Evolutionary conservation across 1,284 basidiomycete species (phyloP), one percentile per base, ranked within the genome.

Genomic region (Heterobasidion annosum): DNA sequence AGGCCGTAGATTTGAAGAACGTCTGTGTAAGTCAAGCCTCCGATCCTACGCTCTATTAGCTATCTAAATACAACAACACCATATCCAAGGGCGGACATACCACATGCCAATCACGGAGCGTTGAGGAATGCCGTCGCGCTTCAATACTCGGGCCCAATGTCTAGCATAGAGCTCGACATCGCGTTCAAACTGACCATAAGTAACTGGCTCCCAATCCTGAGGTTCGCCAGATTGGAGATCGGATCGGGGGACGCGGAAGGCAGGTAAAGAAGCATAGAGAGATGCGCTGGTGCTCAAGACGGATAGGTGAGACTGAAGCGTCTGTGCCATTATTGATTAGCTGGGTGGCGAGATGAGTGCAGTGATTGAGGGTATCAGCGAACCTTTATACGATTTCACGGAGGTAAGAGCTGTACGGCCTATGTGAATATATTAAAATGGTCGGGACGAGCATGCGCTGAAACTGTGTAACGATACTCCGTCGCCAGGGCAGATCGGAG

Each of bases 1-100:
- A 88, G 70, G 51, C 82, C 81, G 63, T 87, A 88, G 58, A 88
- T 81, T 58, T 85, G 82, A 33, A 88, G 68, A 34, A 82, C 77
- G 63, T 88, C 85, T 44, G 71, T 66, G 62, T 88, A 88, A 34
- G 79, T 76, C 70, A 82, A 78, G 2, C 85, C 85, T 35, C 78
- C 73, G 44, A 88, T 67, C 85, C 85, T 88, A 58, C 45, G 55
- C 32, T 51, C 55, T 34, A 55, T 57, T 50, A 54, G 49, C 52
- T 45, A 35, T 48, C 35, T 56, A 50, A 45, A 33, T 48, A 48
- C 32, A 54, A 53, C 33, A 33, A 35, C 25, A 13, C 50, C 19
- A 40, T 42, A 53, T 53, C 47, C 16, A 50, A 56, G 37, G 35
- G 49, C 33, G 47, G n/a, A 70, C 75, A 57, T 62, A 86, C 85